phyloP scores from a whole-genome alignment of 768 basidiomycete genomes.

The Ephemerocybe angulata region DNA sequence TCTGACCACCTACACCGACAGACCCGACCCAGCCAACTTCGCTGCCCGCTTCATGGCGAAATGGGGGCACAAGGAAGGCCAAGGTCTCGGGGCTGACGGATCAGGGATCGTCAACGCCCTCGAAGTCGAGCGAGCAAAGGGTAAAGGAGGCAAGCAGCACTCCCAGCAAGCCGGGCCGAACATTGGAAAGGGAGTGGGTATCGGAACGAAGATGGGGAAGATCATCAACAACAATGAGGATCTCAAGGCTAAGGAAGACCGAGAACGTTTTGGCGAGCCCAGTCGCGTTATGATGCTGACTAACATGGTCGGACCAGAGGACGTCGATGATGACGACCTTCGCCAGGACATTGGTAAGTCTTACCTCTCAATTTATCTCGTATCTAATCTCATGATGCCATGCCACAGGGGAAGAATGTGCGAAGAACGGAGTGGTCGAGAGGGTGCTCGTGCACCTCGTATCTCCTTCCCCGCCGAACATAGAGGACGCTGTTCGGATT shows the following conservation, averaged over 20 bases:
- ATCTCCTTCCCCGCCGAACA: slow-evolving; percentile 58
- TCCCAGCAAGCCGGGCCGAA: slow-evolving; percentile 29
- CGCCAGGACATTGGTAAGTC: slow-evolving; percentile 81
- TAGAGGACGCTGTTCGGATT: slow-evolving; percentile 84
- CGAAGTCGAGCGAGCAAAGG: slow-evolving; percentile 63
- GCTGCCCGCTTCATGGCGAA: slow-evolving; percentile 91
- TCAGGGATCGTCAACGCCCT: slow-evolving; percentile 88
- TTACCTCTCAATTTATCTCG: not conserved
- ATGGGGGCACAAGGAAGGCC: slow-evolving; percentile 93
- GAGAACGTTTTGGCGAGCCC: slow-evolving; percentile 80
- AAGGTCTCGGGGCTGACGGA: slow-evolving; percentile 83
- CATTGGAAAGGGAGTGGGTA: slow-evolving; percentile 19
- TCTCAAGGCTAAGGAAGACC: slow-evolving; percentile 69
- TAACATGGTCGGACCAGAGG: slow-evolving; percentile 84
- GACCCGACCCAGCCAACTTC: slow-evolving; percentile 67
- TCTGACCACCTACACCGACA: slow-evolving; percentile 12
- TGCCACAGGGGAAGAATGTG: slow-evolving; percentile 77
- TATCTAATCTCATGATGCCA: not conserved
- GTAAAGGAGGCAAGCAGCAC: slow-evolving; percentile 30
- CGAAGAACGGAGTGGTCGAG: slow-evolving; percentile 89
- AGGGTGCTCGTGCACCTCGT: slow-evolving; percentile 81
- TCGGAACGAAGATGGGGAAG: slow-evolving; percentile 73
- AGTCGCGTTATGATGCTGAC: slow-evolving; percentile 87
- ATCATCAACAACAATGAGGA: slow-evolving; percentile 92
- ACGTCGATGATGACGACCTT: slow-evolving; percentile 80